phyloP scores from a whole-genome alignment of 768 basidiomycete species.

The Mycena metata region DNA sequence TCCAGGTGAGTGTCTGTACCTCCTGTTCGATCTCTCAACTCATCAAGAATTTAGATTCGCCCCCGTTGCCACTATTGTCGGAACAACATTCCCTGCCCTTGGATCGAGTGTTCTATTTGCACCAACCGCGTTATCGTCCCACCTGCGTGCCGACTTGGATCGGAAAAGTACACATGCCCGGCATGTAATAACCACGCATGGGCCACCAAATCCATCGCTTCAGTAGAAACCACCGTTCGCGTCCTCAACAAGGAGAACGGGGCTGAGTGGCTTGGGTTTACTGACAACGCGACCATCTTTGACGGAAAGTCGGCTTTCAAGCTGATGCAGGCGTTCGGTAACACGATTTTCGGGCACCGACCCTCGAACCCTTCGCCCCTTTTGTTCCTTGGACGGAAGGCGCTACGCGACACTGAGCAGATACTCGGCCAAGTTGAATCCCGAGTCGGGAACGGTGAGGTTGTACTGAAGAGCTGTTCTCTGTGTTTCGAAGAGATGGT shows the following conservation, averaged over 20 bases:
- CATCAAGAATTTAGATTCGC: conserved; percentile 32
- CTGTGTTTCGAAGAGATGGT: conserved; percentile 46
- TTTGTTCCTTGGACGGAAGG: conserved; percentile 11
- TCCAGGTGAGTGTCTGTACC: conserved; percentile 19
- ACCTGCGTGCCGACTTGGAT: conserved; percentile 21
- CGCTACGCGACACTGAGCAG: conserved; percentile 10
- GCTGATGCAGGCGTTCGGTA: conserved; percentile 42
- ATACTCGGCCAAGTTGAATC: conserved; percentile 32
- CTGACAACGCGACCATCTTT: conserved; percentile 31
- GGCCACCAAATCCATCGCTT: conserved; percentile 21
- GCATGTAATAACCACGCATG: conserved; percentile 36
- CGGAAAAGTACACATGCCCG: conserved; percentile 37
- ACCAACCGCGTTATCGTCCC: conserved; percentile 46
- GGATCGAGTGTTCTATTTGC: conserved; percentile 42
- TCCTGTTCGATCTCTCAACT: not conserved
- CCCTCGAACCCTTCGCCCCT: conserved; percentile 11
- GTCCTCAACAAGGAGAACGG: conserved; percentile 41
- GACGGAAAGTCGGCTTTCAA: conserved; percentile 46
- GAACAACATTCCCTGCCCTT: conserved; percentile 40
- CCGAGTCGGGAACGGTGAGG: conserved; percentile 41
- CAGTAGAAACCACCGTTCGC: conserved; percentile 36
- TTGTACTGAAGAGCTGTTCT: conserved; percentile 41
- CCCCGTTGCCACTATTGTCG: conserved; percentile 47
- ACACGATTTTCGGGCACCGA: conserved; percentile 31
- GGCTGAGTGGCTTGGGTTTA: conserved; percentile 42